A percentile compares a stretch with the other conserved stretches of the same genome.
Conservation (phyloP, 176 grass and related monocot species). For the Carex scoparia region DNA sequence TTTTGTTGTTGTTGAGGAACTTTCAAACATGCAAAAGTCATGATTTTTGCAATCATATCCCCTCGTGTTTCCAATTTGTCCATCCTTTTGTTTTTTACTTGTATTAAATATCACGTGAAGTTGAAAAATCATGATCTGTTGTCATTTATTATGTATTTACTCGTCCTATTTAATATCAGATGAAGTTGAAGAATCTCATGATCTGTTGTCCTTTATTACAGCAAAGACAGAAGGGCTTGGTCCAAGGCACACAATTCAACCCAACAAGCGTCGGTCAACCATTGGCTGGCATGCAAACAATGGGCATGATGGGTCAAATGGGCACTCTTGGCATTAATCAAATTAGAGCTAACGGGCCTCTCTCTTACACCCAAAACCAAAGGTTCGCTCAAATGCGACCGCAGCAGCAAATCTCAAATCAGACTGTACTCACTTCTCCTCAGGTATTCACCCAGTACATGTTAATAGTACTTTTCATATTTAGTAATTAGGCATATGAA, state of each 20-base stretch:
- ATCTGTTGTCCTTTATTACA: slow-evolving; percentile 36
- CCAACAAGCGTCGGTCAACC: slow-evolving; percentile 53
- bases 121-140: slow-evolving; percentile 7
- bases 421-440: slow-evolving; percentile 57
- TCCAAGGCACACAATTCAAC: slow-evolving; percentile 69
- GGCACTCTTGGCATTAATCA: slow-evolving; percentile 57
- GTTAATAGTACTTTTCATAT: slow-evolving; percentile 19
- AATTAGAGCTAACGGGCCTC: slow-evolving; percentile 76
- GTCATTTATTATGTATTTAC: slow-evolving; percentile 19
- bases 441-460: slow-evolving; percentile 44
- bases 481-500: neutral
- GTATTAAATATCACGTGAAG: neutral
- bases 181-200: neutral
- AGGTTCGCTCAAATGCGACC: slow-evolving; percentile 74
- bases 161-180: neutral
- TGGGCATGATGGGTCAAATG: slow-evolving; percentile 69
- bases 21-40: neutral
- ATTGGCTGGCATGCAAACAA: slow-evolving; percentile 84
- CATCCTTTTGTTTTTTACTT: neutral
- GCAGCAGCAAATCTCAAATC: slow-evolving; percentile 54
- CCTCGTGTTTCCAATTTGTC: neutral
- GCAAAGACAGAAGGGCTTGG: slow-evolving; percentile 78
- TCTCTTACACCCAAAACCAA: slow-evolving; percentile 68
- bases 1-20: neutral
- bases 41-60: neutral